Evolutionary conservation across 2,329 filamentous ascomycete genomes (phyloP).

Genomic region (Colletotrichum truncatum): DNA sequence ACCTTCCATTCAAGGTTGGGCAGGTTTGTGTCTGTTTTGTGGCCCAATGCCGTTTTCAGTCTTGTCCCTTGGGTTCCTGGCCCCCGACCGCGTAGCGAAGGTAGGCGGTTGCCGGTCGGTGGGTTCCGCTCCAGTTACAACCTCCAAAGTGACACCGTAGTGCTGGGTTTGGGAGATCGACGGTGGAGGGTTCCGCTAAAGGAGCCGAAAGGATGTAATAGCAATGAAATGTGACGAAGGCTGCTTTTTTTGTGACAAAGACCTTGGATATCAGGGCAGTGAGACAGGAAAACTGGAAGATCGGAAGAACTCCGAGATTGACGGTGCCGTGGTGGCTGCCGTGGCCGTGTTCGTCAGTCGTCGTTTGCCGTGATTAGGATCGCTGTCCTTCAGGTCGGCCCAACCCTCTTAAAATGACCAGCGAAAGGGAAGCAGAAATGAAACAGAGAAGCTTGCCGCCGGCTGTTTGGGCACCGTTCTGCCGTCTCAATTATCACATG

Average conservation of each 20-base stretch:
- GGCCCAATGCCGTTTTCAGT: no score
- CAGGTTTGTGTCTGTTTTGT: not conserved
- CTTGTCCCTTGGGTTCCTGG: not conserved
- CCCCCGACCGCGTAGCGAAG: slow-evolving; percentile 8
- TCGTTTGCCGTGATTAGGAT: slow-evolving; percentile 17
- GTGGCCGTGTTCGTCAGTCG: not conserved
- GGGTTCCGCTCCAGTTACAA: slow-evolving; percentile 5
- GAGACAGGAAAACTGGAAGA: not conserved
- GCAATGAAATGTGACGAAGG: not conserved
- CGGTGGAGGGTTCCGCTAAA: not conserved
- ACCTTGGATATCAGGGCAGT: not conserved
- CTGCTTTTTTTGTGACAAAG: not conserved
- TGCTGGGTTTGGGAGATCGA: not conserved
- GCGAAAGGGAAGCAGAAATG: not conserved
- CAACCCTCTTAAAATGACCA: not conserved
- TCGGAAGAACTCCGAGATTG: not conserved
- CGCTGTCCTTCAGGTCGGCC: slow-evolving; percentile 7
- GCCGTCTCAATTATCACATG: not conserved
- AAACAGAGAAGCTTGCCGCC: not conserved
- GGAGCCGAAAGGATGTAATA: slow-evolving; percentile 1
- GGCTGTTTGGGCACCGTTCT: not conserved
- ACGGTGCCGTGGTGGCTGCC: not conserved
- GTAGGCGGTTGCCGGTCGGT: slow-evolving; percentile 5
- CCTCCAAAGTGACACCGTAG: not conserved
- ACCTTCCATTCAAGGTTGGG: slow-evolving; percentile 2